These are phyloP conservation scores for Fomitopsis betulina DNA, from an alignment of 1,284 basidiomycete genomes.

Conservation along the genomic window DNA sequence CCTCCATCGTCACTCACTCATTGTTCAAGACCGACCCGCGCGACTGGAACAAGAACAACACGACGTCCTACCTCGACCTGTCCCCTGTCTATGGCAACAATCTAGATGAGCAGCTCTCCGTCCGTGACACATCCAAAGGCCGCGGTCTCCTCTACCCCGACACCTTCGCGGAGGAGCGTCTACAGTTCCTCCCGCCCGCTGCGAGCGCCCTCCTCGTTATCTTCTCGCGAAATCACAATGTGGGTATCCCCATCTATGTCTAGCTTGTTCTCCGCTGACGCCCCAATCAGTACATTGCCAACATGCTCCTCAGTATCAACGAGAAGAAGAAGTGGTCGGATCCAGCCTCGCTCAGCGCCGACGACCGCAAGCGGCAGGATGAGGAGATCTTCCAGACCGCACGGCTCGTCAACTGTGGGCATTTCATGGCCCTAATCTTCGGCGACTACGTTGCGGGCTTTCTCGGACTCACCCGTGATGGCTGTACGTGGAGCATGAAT, in stretches of 20 bases:
- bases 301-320: slow-evolving; percentile 67
- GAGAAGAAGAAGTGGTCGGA: slow-evolving; percentile 45
- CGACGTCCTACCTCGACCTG: slow-evolving; percentile 75
- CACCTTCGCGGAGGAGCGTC: slow-evolving; percentile 59
- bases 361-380: slow-evolving; percentile 43
- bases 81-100: slow-evolving; percentile 71
- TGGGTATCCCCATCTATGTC: slow-evolving; percentile 26
- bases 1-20: slow-evolving; percentile 71
- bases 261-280: background rate
- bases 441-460: slow-evolving; percentile 73
- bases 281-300: slow-evolving; percentile 55
- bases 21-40: slow-evolving; percentile 61
- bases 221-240: slow-evolving; percentile 73
- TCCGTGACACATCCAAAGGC: slow-evolving; percentile 40
- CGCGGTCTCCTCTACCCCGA: slow-evolving; percentile 64
- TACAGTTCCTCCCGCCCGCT: slow-evolving; percentile 73
- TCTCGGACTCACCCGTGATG: slow-evolving; percentile 56
- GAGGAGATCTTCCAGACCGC: slow-evolving; percentile 76
- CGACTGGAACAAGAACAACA: slow-evolving; percentile 57
- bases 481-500: slow-evolving; percentile 55
- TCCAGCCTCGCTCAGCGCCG: slow-evolving; percentile 27
- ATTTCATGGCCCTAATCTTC: slow-evolving; percentile 67
- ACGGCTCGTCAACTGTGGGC: slow-evolving; percentile 57
- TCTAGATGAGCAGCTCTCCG: slow-evolving; percentile 30
- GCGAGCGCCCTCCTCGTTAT: slow-evolving; percentile 65